Percentiles rank a stretch among this genome's conserved stretches.
These are phyloP conservation scores for Nemania sp. DNA, from an alignment of 2,329 filamentous ascomycete genomes.

Conservation along the genomic window DNA sequence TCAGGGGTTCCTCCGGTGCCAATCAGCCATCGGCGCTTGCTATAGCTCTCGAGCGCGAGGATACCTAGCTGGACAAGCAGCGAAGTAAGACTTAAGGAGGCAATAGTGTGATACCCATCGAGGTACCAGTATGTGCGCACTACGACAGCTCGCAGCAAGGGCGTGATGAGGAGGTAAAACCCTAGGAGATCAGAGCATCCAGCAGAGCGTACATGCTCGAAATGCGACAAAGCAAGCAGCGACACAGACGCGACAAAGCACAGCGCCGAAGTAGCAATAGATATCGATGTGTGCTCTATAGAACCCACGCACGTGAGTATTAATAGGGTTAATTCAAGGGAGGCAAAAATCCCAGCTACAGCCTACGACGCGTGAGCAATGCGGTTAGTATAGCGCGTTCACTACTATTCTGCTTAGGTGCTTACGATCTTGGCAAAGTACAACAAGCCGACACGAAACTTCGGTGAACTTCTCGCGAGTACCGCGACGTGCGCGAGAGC, in stretches of 20 bases:
- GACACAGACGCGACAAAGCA: constrained; percentile 32
- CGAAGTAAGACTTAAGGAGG: constrained; percentile 23
- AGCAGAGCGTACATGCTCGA: constrained; percentile 37
- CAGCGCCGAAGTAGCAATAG: constrained; percentile 27
- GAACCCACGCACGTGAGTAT: constrained; percentile 16
- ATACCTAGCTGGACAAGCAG: constrained; percentile 37
- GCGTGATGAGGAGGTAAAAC: constrained; percentile 35
- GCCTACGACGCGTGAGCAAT: constrained; percentile 27
- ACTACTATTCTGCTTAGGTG: not conserved
- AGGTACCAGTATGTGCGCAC: constrained; percentile 40
- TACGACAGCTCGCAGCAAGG: constrained; percentile 32
- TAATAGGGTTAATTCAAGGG: constrained; percentile 28
- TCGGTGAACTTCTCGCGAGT: constrained; percentile 17
- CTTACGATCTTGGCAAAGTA: constrained; percentile 36
- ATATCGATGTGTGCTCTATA: constrained; percentile 20
- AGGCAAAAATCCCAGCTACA: constrained; percentile 14
- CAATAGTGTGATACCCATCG: constrained; percentile 27
- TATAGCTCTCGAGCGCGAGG: constrained; percentile 37
- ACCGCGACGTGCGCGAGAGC: constrained; percentile 26
- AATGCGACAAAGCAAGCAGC: constrained; percentile 31
- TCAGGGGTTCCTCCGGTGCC: constrained; percentile 24
- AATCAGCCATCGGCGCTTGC: constrained; percentile 33
- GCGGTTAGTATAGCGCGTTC: not conserved
- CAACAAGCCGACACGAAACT: constrained; percentile 21
- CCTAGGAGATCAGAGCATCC: constrained; percentile 36